phyloP scores from a whole-genome alignment of 495 filamentous ascomycete species.

The Astrocystis sublimbata region DNA sequence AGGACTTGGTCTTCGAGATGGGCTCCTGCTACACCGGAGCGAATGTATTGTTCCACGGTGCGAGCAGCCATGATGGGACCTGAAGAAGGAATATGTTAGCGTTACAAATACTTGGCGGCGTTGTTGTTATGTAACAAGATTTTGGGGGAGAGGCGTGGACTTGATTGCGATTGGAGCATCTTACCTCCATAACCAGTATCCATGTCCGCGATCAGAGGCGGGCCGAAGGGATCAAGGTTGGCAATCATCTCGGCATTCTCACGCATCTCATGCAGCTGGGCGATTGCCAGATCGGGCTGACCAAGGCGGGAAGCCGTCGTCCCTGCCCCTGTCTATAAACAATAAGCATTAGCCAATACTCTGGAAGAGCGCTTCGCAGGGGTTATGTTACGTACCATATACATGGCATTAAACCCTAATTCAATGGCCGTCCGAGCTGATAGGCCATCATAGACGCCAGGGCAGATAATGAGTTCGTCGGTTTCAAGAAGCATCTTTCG shows the following conservation, averaged over 20 bases:
- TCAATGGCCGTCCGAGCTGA: slow-evolving; percentile 64
- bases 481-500: slow-evolving; percentile 43
- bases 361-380: neutral
- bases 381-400: slow-evolving; percentile 56
- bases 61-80: slow-evolving; percentile 61
- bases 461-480: slow-evolving; percentile 52
- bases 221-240: slow-evolving; percentile 55
- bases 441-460: slow-evolving; percentile 70
- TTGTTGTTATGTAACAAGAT: too few relatives aligned
- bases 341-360: slow-evolving; percentile 12
- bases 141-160: too few relatives aligned
- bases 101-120: too few relatives aligned
- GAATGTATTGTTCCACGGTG: slow-evolving; percentile 63
- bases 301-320: slow-evolving; percentile 64
- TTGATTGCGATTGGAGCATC: neutral
- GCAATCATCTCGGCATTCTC: slow-evolving; percentile 68
- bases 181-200: slow-evolving; percentile 63
- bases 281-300: slow-evolving; percentile 63
- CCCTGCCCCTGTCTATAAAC: slow-evolving; percentile 62
- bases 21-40: slow-evolving; percentile 64
- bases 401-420: slow-evolving; percentile 61
- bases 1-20: slow-evolving; percentile 72
- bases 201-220: slow-evolving; percentile 66
- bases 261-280: slow-evolving; percentile 62
- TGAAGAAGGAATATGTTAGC: slow-evolving; percentile 20